Conservation (phyloP, 306 rosid species). For the Corylus americana region DNA sequence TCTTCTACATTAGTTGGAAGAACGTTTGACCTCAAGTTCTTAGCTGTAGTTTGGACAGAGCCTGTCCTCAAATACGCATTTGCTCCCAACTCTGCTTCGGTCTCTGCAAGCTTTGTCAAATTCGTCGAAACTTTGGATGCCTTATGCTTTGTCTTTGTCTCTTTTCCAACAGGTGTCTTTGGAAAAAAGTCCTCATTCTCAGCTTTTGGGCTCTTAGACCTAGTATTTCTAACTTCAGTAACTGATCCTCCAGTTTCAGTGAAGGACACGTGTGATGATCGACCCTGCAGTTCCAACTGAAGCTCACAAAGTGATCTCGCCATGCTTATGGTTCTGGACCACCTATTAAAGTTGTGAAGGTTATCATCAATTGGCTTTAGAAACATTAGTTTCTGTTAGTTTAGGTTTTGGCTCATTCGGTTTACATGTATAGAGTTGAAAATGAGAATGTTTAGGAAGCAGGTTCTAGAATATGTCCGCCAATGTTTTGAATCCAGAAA, state of each 20-base stretch:
- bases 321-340: constrained; percentile 58
- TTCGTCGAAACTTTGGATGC: constrained; percentile 15
- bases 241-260: neutral
- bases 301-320: constrained; percentile 55
- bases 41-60: neutral
- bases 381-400: no score
- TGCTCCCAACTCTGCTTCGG: constrained; percentile 26
- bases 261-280: neutral
- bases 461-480: no score
- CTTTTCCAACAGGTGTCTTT: constrained; percentile 44
- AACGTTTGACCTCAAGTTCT: neutral
- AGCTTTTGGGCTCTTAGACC: constrained; percentile 9
- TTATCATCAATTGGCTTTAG: neutral
- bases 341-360: constrained; percentile 28
- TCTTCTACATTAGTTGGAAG: constrained; percentile 22
- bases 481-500: no score
- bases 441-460: no score
- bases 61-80: constrained; percentile 12
- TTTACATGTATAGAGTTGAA: no score
- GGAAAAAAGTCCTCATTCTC: constrained; percentile 30
- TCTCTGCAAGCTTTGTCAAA: constrained; percentile 10
- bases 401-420: no score
- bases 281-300: constrained; percentile 47
- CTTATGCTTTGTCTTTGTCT: constrained; percentile 14
- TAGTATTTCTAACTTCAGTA: neutral